Evolutionary conservation across 2,329 filamentous ascomycete genomes (phyloP), one percentile per base, ranked within the genome.

Genomic region (Fusarium drepaniforme): DNA sequence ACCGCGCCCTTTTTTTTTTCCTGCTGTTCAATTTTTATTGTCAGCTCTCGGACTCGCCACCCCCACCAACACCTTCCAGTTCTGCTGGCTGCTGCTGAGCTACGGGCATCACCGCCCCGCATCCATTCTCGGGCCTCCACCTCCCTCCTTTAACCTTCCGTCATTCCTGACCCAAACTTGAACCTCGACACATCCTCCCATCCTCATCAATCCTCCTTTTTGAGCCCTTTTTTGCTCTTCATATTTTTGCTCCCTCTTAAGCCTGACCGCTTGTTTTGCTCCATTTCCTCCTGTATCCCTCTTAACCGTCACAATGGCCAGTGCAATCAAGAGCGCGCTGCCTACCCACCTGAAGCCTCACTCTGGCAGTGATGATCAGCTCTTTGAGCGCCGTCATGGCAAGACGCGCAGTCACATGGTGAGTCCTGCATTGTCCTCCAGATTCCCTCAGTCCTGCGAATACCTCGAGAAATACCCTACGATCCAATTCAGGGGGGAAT

Each of bases 341-440:
- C 95, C 96, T 75, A 89, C 93, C 51, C 96, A 97, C 88, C 90
- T 98, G 80, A 96, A 95, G 90, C 89, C 92, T 73, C 80, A 80
- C 78, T 88, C 84, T 67, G 83, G 80, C 61, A 85, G 83, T 40
- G 85, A 85, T 67, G 81, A 82, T 69, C 86, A 88, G 60, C 86
- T 86, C 75, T 88, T 91, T 76, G 86, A 89, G 79, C 88, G 88
- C 74, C 91, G 92, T 83, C 94, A 96, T 84, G 93, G 93, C 86
- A 96, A 96, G 90, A 93, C 93, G 78, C 93, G 93, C 84, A 95
- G 93, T 72, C 93, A 96, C 85, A 94, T 96, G 91, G 93, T 93
- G 86, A 91, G 93, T 92, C 21, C 2, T 58, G 8, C 42, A 28
- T 23, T 35, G 5, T 33, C 8, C 9, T 35, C 33, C 35, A 44